phyloP scores from a whole-genome alignment of 345 rosid species.

The Pistacia vera region DNA sequence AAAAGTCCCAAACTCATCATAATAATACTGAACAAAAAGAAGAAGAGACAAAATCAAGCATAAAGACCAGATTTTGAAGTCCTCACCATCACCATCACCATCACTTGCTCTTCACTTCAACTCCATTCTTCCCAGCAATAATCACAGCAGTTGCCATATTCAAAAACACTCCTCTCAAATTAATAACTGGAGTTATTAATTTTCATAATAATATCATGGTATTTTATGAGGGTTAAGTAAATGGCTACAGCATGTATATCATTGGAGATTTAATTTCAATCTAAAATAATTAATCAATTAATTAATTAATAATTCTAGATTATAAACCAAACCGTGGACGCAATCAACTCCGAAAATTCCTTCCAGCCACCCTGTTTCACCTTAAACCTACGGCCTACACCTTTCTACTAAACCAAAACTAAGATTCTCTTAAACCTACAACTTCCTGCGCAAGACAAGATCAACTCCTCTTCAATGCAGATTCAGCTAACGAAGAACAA shows the following conservation, averaged over 20 bases:
- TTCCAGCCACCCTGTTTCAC: neutral
- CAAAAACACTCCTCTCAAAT: no score
- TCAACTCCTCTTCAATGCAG: neutral
- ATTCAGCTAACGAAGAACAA: conserved; percentile 2
- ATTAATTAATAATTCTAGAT: no score
- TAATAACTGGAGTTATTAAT: no score
- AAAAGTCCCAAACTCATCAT: neutral
- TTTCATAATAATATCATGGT: no score
- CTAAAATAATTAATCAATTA: no score
- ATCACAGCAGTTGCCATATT: conserved; percentile 95
- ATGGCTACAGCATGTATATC: no score
- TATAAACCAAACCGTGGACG: no score
- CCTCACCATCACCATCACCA: conserved; percentile 4
- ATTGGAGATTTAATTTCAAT: no score
- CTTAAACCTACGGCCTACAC: conserved; percentile 9
- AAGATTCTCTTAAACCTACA: neutral
- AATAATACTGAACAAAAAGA: conserved; percentile 7
- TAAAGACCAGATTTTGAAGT: neutral
- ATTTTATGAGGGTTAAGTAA: no score
- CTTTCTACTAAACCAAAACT: neutral
- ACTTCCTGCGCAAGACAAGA: neutral
- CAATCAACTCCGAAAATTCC: no score
- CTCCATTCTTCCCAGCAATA: conserved; percentile 82
- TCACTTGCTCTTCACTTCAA: conserved; percentile 84
- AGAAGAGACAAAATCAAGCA: conserved; percentile 4